phyloP scores from a whole-genome alignment of 192 early-diverging fungal genomes.

The Backusella circina region DNA sequence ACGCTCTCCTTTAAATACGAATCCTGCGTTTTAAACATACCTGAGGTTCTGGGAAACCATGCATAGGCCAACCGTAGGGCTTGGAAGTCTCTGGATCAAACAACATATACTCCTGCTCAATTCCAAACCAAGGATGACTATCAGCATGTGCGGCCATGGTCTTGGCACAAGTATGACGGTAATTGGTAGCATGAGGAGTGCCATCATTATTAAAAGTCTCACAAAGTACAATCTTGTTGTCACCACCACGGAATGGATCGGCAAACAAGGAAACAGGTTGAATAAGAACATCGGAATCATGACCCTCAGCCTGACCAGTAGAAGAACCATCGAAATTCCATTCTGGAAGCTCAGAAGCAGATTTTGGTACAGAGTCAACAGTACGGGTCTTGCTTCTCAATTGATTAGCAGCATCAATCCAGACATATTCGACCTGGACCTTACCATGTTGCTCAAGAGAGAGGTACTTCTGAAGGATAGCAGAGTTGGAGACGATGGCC shows the following conservation, averaged over 20 bases:
- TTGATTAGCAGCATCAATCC: conserved; percentile 47
- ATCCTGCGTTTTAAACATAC: conserved; percentile 4
- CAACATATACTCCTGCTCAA: conserved; percentile 56
- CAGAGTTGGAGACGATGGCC: conserved; percentile 27
- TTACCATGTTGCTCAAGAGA: conserved; percentile 45
- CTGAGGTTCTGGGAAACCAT: conserved; percentile 52
- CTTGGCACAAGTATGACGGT: conserved; percentile 37
- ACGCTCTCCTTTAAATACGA: background rate
- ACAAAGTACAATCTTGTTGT: conserved; percentile 50
- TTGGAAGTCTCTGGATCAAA: conserved; percentile 42
- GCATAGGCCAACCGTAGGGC: conserved; percentile 54
- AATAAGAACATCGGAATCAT: conserved; percentile 53
- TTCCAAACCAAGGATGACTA: conserved; percentile 50
- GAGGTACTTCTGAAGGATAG: conserved; percentile 46
- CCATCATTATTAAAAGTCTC: conserved; percentile 54
- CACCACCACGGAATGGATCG: conserved; percentile 52
- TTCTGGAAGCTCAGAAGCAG: conserved; percentile 39
- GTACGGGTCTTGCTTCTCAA: conserved; percentile 50
- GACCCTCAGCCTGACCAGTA: conserved; percentile 49
- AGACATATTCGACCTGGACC: conserved; percentile 51
- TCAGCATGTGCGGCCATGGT: conserved; percentile 39
- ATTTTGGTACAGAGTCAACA: conserved; percentile 27
- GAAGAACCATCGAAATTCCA: conserved; percentile 59
- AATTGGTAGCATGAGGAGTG: conserved; percentile 51
- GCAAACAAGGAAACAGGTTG: conserved; percentile 43